These are phyloP conservation scores for Dendrobium catenatum DNA, from an alignment of 106 monocot species.

Conservation along the genomic window DNA sequence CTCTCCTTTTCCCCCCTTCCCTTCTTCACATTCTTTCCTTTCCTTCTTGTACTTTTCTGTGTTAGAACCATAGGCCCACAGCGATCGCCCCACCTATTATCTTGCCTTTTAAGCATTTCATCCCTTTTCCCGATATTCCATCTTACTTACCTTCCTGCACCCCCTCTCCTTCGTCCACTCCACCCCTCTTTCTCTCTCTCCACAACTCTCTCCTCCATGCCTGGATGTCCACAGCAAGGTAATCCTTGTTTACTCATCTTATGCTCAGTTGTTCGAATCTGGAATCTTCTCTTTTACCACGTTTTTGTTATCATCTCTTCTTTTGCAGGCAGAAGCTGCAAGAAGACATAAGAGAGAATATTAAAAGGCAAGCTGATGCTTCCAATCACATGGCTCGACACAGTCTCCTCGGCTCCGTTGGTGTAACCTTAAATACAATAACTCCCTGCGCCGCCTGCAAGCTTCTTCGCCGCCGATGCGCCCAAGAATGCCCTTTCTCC, in stretches of 20 bases:
- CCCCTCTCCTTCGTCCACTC: constrained; percentile 5
- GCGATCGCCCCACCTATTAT: constrained; percentile 25
- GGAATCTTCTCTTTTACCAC: neutral
- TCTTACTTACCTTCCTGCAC: neutral
- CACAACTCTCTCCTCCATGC: constrained; percentile 22
- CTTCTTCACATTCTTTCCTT: constrained; percentile 17
- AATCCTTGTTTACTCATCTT: constrained; percentile 4
- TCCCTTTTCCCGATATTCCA: constrained; percentile 10
- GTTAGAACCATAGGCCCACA: constrained; percentile 7
- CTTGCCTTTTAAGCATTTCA: constrained; percentile 78
- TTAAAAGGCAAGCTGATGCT: constrained; percentile 59
- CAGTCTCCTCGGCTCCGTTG: constrained; percentile 27
- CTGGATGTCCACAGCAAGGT: constrained; percentile 80
- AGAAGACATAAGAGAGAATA: constrained; percentile 62
- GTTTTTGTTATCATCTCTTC: neutral
- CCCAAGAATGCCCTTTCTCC: constrained; percentile 94
- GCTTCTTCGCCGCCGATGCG: constrained; percentile 78
- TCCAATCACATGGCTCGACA: constrained; percentile 28
- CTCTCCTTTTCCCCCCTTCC: constrained; percentile 4
- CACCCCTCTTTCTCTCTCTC: constrained; percentile 4
- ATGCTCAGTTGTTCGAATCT: neutral
- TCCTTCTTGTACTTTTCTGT: constrained; percentile 18
- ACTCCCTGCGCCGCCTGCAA: constrained; percentile 97
- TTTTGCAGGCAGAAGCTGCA: constrained; percentile 31
- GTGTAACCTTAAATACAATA: constrained; percentile 58